Percentiles rank a stretch among this genome's conserved stretches.
Evolutionary conservation across 2,329 filamentous ascomycete species (phyloP).

Genomic region (Trichoderma oligosporum): DNA sequence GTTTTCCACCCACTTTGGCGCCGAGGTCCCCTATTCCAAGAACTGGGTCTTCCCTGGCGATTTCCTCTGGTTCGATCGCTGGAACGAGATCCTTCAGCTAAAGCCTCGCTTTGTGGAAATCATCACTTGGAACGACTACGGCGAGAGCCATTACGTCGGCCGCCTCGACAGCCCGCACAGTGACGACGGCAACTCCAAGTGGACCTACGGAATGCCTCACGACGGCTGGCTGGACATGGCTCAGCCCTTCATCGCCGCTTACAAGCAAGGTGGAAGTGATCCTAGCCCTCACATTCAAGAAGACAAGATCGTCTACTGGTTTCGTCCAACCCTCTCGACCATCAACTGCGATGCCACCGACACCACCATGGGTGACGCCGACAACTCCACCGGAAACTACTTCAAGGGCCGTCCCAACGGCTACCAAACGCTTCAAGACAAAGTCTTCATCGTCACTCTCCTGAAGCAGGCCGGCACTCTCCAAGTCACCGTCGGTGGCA

Average conservation of each 20-base stretch:
- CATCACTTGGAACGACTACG: constrained; percentile 48
- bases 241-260: constrained; percentile 48
- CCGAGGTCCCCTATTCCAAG: constrained; percentile 29
- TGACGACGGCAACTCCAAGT: constrained; percentile 46
- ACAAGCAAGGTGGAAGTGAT: constrained; percentile 40
- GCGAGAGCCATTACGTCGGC: constrained; percentile 53
- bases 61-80: constrained; percentile 56
- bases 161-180: constrained; percentile 43
- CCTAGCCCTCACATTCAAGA: constrained; percentile 38
- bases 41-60: constrained; percentile 58
- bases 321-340: constrained; percentile 42
- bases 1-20: constrained; percentile 50
- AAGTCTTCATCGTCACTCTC: constrained; percentile 47
- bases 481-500: constrained; percentile 42
- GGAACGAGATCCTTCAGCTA: constrained; percentile 46
- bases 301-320: constrained; percentile 52
- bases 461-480: constrained; percentile 42
- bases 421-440: constrained; percentile 43
- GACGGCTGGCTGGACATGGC: constrained; percentile 49
- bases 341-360: constrained; percentile 48
- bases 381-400: constrained; percentile 45
- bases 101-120: constrained; percentile 47
- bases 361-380: constrained; percentile 41
- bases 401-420: constrained; percentile 48
- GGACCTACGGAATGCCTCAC: constrained; percentile 47